Evolutionary conservation across 2,329 filamentous ascomycete species (phyloP), one percentile per base, ranked within the genome.

Genomic region (Fusarium beomiforme): DNA sequence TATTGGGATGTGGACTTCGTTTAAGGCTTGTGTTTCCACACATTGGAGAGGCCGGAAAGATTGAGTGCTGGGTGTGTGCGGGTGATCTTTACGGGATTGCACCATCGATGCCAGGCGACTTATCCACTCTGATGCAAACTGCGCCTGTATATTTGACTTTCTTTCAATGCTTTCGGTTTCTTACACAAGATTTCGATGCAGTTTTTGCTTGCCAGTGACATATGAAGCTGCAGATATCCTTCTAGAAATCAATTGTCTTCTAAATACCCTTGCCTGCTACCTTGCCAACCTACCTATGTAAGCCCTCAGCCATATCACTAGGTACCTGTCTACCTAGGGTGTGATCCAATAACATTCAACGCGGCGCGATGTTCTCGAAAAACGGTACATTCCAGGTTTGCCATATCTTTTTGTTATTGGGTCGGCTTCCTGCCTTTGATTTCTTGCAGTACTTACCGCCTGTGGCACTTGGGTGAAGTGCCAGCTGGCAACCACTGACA

Each of bases 1-100:
- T 73, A 70, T 75, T 59, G 68, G 72, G 51, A 64, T 49, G 61
- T 56, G 60, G 62, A 73, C 50, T 50, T 70, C 69, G 69, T 64
- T 68, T 67, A 64, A 69, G 47, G 50, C 66, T 61, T 70, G 33
- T 39, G 53, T 61, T 63, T 70, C 69, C 54, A 63, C 49, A 31
- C 42, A 67, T 49, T 51, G 47, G 43, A 51, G 39, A 54, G 54
- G 57, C 36, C 37, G 11, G 21, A 53, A 44, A 36, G 42, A 41
- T 34, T 41, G 55, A 57, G 57, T 16, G 50, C 34, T 33, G n/a
- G 42, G 33, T 29, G 42, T 43, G 51, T 39, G 66, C 69, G 46
- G 24, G 24, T 46, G 41, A 39, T 49, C 36, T 37, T 33, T 34
- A 43, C 46, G 37, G 31, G 42, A 43, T 51, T 56, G 39, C 57